Evolutionary conservation across 2,329 filamentous ascomycete species (phyloP), one percentile per base, ranked within the genome.

Genomic region (Penicillium italicum): DNA sequence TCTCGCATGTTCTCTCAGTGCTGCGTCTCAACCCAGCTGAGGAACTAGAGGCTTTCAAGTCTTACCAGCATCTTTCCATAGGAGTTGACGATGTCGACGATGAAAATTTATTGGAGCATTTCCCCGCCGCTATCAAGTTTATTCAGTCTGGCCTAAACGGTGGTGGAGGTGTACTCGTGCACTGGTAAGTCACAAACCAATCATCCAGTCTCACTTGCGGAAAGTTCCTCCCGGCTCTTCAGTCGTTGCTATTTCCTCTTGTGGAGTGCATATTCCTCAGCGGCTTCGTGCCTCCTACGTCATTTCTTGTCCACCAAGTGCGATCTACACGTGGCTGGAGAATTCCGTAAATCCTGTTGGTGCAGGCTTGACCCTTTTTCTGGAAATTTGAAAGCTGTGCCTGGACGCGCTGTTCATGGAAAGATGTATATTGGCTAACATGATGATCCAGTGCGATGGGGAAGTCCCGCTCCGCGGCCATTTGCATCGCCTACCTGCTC

Each of bases 71-170:
- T 71, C 80, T 90, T 64, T 81, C 85, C 58, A 88, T 97, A 61
- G 88, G 95, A 62, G 85, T 97, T 41, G 90, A 97, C 72, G 94
- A 99, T 77, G 84, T 92, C 49, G 90, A 93, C 20, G 91, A 97
- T 68, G 87, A 92, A 64, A 90, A 99, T 73, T 75, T 97, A 49
- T 77, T 97, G 18, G 83, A 89, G 59, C 86, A 95, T 72, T 87
- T 97, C 58, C 85, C 91, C 7, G 79, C 79, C 50, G 88, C 88
- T 54, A 89, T 94, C 65, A 81, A 80, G 45, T 99, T 96, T 74
- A 96, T 97, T 64, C 85, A 93, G 65, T 78, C 85, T 40, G 93
- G 85, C 1, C 77, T 97, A 49, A 77, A 83, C 66, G 74, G 76
- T 54, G 84, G 82, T 53, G 82, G 81, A 42, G 70, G 76, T 50